These are phyloP conservation scores for Acanthamoeba divionensis DNA, from an alignment of 208 protist species.

Conservation along the genomic window DNA sequence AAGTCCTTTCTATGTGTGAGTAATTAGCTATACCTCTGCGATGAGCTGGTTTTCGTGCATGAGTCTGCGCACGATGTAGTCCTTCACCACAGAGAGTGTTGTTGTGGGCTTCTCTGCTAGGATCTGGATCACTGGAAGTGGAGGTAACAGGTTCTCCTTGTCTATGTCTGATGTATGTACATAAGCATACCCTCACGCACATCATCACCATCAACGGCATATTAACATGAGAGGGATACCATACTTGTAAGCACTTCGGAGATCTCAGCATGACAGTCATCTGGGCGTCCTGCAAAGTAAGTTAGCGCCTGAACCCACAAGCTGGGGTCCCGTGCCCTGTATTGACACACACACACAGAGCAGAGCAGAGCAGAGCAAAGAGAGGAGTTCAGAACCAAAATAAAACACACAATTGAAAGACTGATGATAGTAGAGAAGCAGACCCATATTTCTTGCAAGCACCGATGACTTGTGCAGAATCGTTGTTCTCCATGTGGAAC, in stretches of 20 bases:
- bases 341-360: not conserved
- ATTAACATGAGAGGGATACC: not conserved
- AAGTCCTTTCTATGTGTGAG: too few species aligned
- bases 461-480: slow-evolving; percentile 63
- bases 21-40: slow-evolving; percentile 52
- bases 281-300: slow-evolving; percentile 77
- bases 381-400: not conserved
- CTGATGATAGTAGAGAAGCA: not conserved
- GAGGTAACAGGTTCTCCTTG: slow-evolving; percentile 85
- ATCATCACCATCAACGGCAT: not conserved
- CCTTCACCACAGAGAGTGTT: slow-evolving; percentile 83
- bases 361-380: not conserved
- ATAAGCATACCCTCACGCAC: not conserved
- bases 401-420: not conserved
- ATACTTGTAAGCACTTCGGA: slow-evolving; percentile 71
- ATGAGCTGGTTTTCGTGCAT: slow-evolving; percentile 70
- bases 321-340: slow-evolving; percentile 68
- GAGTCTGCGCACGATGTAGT: slow-evolving; percentile 84
- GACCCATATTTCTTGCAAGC: slow-evolving; percentile 75
- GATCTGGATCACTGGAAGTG: slow-evolving; percentile 89
- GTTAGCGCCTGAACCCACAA: slow-evolving; percentile 89
- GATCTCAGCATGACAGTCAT: slow-evolving; percentile 73
- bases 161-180: slow-evolving; percentile 79
- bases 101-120: slow-evolving; percentile 74
- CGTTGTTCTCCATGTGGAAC: slow-evolving; percentile 87